These are phyloP conservation scores for Euphorbia celastroides DNA, from an alignment of 441 rosid species.

Conservation along the genomic window DNA sequence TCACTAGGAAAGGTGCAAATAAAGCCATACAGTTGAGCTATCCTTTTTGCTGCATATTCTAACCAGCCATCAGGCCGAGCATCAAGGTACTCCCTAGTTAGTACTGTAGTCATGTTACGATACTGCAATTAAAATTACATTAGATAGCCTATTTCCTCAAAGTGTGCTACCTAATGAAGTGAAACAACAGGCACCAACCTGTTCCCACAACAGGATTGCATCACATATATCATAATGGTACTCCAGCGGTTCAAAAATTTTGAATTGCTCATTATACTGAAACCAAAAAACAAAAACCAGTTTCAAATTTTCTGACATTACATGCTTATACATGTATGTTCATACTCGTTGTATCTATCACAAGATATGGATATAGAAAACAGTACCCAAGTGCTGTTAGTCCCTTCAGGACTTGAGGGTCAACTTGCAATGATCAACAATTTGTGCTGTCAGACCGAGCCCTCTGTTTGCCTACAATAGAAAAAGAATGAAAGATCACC, in stretches of 20 bases:
- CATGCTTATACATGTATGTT: not conserved
- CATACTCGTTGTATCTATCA: not conserved
- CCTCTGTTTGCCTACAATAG: constrained; percentile 76
- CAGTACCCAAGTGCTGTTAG: constrained; percentile 96
- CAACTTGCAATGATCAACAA: constrained; percentile 72
- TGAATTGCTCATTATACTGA: constrained; percentile 89
- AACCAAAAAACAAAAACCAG: constrained; percentile 18
- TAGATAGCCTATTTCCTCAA: constrained; percentile 18
- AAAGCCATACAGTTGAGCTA: constrained; percentile 76
- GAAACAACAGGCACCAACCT: constrained; percentile 41
- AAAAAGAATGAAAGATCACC: not conserved
- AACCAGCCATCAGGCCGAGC: constrained; percentile 96
- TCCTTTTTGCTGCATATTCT: constrained; percentile 93
- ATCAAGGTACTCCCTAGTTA: constrained; percentile 94
- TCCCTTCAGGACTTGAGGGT: constrained; percentile 86
- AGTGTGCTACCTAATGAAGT: constrained; percentile 4
- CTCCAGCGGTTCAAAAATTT: constrained; percentile 81
- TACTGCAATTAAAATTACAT: constrained; percentile 57
- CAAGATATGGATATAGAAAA: constrained; percentile 7
- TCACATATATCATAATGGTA: constrained; percentile 84
- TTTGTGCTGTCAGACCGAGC: constrained; percentile 72
- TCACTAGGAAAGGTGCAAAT: not conserved
- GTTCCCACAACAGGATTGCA: constrained; percentile 90
- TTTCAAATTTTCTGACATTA: not conserved
- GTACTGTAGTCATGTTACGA: constrained; percentile 94